Conservation (phyloP, 2,329 filamentous ascomycete species). For the Colletotrichum noveboracense region DNA sequence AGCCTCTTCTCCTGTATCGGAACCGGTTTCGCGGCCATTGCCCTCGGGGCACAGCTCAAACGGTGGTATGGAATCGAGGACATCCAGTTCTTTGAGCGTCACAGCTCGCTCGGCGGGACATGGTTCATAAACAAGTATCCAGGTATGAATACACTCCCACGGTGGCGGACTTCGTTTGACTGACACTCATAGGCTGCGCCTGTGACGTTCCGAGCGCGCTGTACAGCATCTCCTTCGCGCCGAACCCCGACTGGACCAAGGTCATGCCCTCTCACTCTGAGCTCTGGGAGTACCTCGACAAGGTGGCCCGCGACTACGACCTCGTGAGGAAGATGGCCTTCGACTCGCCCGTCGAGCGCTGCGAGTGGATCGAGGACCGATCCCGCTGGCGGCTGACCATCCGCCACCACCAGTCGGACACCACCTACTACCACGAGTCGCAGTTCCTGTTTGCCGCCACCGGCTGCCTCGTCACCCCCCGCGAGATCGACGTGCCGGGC, state of each 20-base stretch:
- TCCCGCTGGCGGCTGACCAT: conserved; percentile 38
- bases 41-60: conserved; percentile 63
- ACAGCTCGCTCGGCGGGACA: conserved; percentile 64
- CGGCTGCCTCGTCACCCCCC: conserved; percentile 38
- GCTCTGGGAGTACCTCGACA: conserved; percentile 60
- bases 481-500: conserved; percentile 50
- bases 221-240: conserved; percentile 68
- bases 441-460: conserved; percentile 42
- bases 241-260: conserved; percentile 65
- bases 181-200: conserved; percentile 37
- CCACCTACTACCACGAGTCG: conserved; percentile 36
- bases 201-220: conserved; percentile 65
- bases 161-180: neutral
- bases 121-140: conserved; percentile 66
- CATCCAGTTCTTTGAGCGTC: conserved; percentile 64
- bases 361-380: conserved; percentile 42
- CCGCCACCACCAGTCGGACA: conserved; percentile 27
- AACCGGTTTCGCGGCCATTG: conserved; percentile 66
- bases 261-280: conserved; percentile 61
- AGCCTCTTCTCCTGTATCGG: conserved; percentile 55
- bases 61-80: conserved; percentile 62
- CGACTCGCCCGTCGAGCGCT: conserved; percentile 36
- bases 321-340: conserved; percentile 43
- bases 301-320: conserved; percentile 52
- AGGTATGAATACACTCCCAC: conserved; percentile 32